Base-by-base conservation (phyloP, 2,329 filamentous ascomycete species). In the Claviceps capensis region DNA sequence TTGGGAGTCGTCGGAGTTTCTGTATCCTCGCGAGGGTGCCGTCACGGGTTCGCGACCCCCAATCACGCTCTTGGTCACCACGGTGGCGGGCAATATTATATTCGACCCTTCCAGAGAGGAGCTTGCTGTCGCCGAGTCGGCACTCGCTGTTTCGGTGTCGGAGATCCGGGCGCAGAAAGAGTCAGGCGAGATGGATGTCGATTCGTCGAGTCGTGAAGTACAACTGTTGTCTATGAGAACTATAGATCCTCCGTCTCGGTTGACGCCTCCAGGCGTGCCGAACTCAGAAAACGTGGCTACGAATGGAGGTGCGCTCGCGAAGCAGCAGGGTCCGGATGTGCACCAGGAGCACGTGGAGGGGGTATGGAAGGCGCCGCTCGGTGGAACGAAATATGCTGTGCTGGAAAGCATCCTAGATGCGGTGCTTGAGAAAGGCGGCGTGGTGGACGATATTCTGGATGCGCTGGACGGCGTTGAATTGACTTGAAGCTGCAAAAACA, bases 81-180 rank as follows among this genome's bases (percentile, higher is more conserved):
- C 86, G 3, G 84, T 95, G 0, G 87, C 85, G 53, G 76, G 85
- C 54, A 97, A 93, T 65, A 83, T 95, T 68, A 85, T 98, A 57
- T 96, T 97, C 70, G 93, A 98, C 65, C 91, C 93, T 0, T 85
- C 81, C 50, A 83, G 84, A 59, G 90, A 96, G 65, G 93, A 98
- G 67, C 82, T 98, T 16, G 87, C 89, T 2, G 91, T 97, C 4
- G 93, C 93, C 1, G 91, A 97, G 62, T 82, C 84, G 13, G 87
- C 93, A 3, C 74, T 97, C 46, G 93, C 91, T 1, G 79, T 97
- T 5, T 95, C 89, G 0, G 77, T 95, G 37, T 80, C 80, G 16
- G 78, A 79, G 58, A 63, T 64, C 37, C 58, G 61, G 48, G 58
- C 42, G 54, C 52, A 47, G 42, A 41, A 51, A 50, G 48, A 37